phyloP scores from a whole-genome alignment of 1,284 basidiomycete species.

The Vanrija sp. region DNA sequence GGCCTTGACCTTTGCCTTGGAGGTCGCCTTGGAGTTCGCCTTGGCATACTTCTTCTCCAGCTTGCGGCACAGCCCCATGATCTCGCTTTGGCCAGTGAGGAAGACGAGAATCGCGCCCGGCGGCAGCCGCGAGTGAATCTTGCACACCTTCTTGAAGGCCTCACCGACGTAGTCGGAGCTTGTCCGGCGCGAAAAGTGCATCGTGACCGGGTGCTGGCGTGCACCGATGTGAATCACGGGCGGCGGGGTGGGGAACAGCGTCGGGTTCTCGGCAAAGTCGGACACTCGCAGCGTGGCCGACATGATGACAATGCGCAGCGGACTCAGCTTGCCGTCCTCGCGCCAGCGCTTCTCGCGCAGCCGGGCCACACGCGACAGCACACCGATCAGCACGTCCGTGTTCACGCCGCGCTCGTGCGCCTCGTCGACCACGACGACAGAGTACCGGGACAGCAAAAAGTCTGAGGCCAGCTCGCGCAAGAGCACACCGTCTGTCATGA shows the following conservation, averaged over 20 bases:
- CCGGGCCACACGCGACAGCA: constrained; percentile 84
- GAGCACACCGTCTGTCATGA: constrained; percentile 99
- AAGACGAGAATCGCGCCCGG: constrained; percentile 70
- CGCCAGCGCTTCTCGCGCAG: constrained; percentile 85
- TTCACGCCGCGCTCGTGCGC: constrained; percentile 98
- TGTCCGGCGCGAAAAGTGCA: constrained; percentile 89
- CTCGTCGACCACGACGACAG: constrained; percentile 93
- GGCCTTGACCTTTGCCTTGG: constrained; percentile 4
- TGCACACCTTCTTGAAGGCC: constrained; percentile 82
- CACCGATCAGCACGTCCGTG: constrained; percentile 95
- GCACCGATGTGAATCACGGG: constrained; percentile 86
- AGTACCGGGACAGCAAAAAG: constrained; percentile 85
- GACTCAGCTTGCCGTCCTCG: constrained; percentile 65
- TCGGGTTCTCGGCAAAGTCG: constrained; percentile 85
- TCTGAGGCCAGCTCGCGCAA: constrained; percentile 88
- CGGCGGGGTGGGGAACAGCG: constrained; percentile 75
- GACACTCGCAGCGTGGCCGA: constrained; percentile 92
- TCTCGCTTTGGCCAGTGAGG: constrained; percentile 74
- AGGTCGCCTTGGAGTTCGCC: constrained; percentile 57
- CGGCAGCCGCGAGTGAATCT: constrained; percentile 68
- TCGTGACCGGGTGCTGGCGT: constrained; percentile 90
- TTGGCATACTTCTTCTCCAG: constrained; percentile 73
- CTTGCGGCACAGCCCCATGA: constrained; percentile 61
- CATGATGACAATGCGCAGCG: constrained; percentile 94
- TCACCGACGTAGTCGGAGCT: constrained; percentile 82